Percentiles rank a stretch among this genome's conserved stretches.
Evolutionary conservation across 2,329 filamentous ascomycete genomes (phyloP).

Genomic region (Aspergillus sergii): DNA sequence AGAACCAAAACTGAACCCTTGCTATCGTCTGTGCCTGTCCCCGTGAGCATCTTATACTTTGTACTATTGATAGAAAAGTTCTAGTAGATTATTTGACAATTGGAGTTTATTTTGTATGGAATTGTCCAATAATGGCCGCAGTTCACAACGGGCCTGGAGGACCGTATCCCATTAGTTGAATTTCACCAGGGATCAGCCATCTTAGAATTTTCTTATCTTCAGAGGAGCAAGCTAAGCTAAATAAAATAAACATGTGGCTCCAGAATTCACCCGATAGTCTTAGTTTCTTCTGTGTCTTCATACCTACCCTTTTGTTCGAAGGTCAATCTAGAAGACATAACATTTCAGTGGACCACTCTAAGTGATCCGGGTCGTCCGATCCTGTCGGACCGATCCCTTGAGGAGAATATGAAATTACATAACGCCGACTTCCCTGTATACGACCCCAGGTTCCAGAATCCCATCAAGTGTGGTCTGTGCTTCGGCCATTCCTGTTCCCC

Average conservation of each 20-base stretch:
- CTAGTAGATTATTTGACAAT: not conserved
- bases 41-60: slow-evolving; percentile 1
- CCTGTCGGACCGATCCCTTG: not conserved
- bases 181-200: not conserved
- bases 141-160: not conserved
- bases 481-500: not conserved
- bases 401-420: not conserved
- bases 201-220: not conserved
- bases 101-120: not conserved
- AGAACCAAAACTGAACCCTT: not conserved
- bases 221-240: not conserved
- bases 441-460: not conserved
- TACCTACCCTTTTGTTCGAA: not conserved
- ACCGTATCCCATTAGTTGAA: not conserved
- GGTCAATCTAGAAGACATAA: not conserved
- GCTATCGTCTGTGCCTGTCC: not conserved
- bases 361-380: not conserved
- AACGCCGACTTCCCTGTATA: not conserved
- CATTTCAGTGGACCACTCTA: not conserved
- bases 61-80: not conserved
- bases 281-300: not conserved
- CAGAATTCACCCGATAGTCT: not conserved
- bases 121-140: not conserved
- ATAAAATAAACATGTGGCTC: not conserved
- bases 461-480: not conserved